Percentiles rank a stretch among this genome's conserved stretches.
These are phyloP conservation scores for Cucurbitaria berberidis DNA, from an alignment of 2,329 filamentous ascomycete species.

Conservation along the genomic window DNA sequence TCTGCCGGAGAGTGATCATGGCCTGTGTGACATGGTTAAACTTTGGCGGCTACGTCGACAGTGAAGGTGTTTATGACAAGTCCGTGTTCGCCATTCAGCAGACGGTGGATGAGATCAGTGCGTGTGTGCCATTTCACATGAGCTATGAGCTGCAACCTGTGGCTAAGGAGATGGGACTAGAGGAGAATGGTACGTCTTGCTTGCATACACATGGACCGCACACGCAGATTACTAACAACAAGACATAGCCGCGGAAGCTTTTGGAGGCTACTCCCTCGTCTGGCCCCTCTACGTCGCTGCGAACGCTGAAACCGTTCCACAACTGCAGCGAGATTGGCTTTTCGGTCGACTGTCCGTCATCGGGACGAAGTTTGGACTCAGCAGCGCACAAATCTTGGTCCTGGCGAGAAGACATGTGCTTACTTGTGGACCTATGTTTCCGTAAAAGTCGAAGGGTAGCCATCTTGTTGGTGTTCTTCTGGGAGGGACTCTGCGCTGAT, in stretches of 20 bases:
- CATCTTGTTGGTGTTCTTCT: not conserved
- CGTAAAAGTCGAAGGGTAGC: slow-evolving; percentile 10
- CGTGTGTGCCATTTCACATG: slow-evolving; percentile 50
- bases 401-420: slow-evolving; percentile 45
- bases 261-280: slow-evolving; percentile 49
- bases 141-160: slow-evolving; percentile 46
- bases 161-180: slow-evolving; percentile 42
- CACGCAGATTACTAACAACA: slow-evolving; percentile 7
- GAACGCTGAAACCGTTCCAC: slow-evolving; percentile 46
- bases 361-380: slow-evolving; percentile 46
- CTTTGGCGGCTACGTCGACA: slow-evolving; percentile 14
- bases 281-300: slow-evolving; percentile 51
- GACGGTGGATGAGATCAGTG: slow-evolving; percentile 50
- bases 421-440: slow-evolving; percentile 47
- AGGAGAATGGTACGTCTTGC: slow-evolving; percentile 41
- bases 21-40: slow-evolving; percentile 42
- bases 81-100: slow-evolving; percentile 42
- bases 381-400: slow-evolving; percentile 43
- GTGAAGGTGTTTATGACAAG: slow-evolving; percentile 20
- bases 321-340: slow-evolving; percentile 47
- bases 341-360: slow-evolving; percentile 45
- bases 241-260: slow-evolving; percentile 44
- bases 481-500: not conserved
- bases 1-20: slow-evolving; percentile 49
- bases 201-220: not conserved